Percentiles rank a stretch among this genome's conserved stretches.
Conservation (phyloP, 352 stramenopile species). For the Pythium dissimile region DNA sequence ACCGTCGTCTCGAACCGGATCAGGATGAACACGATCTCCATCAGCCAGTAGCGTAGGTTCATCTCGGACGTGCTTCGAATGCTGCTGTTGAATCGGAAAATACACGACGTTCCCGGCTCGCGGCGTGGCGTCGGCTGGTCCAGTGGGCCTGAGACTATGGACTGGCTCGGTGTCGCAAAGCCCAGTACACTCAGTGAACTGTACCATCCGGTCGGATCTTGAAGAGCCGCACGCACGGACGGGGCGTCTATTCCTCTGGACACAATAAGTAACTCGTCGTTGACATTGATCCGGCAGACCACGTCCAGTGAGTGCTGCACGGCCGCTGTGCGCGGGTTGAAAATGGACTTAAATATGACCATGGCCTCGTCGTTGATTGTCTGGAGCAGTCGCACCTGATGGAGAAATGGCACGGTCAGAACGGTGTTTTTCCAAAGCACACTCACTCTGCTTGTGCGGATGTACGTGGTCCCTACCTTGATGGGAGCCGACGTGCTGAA, state of each 20-base stretch:
- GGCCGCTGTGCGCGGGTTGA: conserved; percentile 32
- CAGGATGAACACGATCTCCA: conserved; percentile 43
- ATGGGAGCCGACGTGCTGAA: conserved; percentile 29
- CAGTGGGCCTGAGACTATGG: not conserved
- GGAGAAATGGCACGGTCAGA: not conserved
- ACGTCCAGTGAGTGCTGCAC: conserved; percentile 32
- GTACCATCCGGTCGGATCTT: conserved; percentile 27
- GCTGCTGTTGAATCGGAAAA: conserved; percentile 33
- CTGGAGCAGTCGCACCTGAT: conserved; percentile 31
- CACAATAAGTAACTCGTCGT: conserved; percentile 30
- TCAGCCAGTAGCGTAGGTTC: conserved; percentile 36
- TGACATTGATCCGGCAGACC: conserved; percentile 27
- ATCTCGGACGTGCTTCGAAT: conserved; percentile 20
- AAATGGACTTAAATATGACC: conserved; percentile 34
- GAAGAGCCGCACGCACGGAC: conserved; percentile 18
- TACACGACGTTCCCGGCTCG: conserved; percentile 6
- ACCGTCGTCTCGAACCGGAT: conserved; percentile 43
- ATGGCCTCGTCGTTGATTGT: conserved; percentile 32
- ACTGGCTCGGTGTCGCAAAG: not conserved
- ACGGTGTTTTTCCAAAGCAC: not conserved
- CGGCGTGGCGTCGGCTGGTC: not conserved
- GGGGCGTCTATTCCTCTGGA: conserved; percentile 26
- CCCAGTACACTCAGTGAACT: conserved; percentile 9
- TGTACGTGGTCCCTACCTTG: too few species aligned
- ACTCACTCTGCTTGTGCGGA: too few species aligned